Base-by-base conservation (phyloP, 75 land plant species). In the Chamaecyparis obtusa region DNA sequence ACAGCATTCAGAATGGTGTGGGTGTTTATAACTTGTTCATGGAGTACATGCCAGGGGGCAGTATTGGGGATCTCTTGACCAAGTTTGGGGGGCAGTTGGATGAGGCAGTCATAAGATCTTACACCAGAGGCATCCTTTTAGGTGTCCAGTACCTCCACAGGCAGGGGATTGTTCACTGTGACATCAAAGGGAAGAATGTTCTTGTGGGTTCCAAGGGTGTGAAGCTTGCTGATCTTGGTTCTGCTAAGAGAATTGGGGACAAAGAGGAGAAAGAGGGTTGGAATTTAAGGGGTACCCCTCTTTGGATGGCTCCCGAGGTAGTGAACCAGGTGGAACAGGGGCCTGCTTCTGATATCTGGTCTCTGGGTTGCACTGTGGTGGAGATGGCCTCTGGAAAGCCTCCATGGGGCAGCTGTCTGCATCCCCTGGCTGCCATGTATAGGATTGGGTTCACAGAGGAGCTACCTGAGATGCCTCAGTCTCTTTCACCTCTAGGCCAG, bases 171-270 rank as follows among this genome's bases (percentile, higher is more conserved):
- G 94, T 92, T 0, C 97, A 96, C 83, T 84, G 97, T 81, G 97
- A 96, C 83, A 92, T 96, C 74, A 96, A 96, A 84, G 93, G 95
- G 5, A 86, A 86, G 85, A 96, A 96, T 84, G 89, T 96, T 14
- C 90, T 96, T 1, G 55, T 92, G 36, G 95, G 93, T 7, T 14
- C 80, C n/a, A 9, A 64, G 1, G 91, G 90, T n/a, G 94, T 90
- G 30, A 98, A 98, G 88, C 91, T 98, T 13, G 95, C 96, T 3
- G 99, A 98, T 82, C 96, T 98, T 76, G 99, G 99, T 3, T 89
- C 97, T 0, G 94, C 99, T 35, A 91, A 81, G 89, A 41, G 87
- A 14, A 41, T 88, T 19, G 2, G 39, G 24, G 36, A 11, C 9
- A 86, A 83, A n/a, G 88, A 21, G 84, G 54, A 36, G 27, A 9